Evolutionary conservation across 768 basidiomycete genomes (phyloP), one percentile per base, ranked within the genome.

Genomic region (Russula ochroleuca): DNA sequence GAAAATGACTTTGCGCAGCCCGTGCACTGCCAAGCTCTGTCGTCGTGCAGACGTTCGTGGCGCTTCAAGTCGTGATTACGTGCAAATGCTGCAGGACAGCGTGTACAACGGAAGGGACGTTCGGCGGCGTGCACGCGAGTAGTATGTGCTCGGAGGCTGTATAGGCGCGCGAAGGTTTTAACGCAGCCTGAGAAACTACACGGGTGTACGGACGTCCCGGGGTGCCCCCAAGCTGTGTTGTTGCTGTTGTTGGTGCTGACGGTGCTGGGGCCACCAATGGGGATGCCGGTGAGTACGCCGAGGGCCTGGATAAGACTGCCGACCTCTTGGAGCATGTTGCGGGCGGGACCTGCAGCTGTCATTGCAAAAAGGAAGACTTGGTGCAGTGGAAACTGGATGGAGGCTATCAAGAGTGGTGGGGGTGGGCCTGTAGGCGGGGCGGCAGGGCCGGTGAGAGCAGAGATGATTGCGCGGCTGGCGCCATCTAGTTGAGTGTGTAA

Each of bases 231-330:
- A 23, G 74, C 67, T 35, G 67, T 52, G 28, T 62, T 31, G 28
- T 10, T 51, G 17, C 3, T 28, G 15, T 13, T 3, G 25, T 9
- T 21, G 52, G 14, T 19, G 52, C 52, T 23, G 40, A 6, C 28
- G 28, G 2, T 68, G 21, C 63, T 33, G 35, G 59, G 76, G 73
- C 65, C 48, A 11, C 76, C 79, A 57, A 92, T 91, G 68, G 85
- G 87, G 48, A 90, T 85, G 1, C 86, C 88, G 65, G 85, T 88
- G 63, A 92, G 81, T 38, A 92, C 86, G 21, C 89, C 89, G 49
- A 92, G 80, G 66, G 91, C 87, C 69, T 92, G 90, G 61, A 92
- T 88, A 57, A 92, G 78, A n/a, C 87, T 88, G 48, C 85, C 83
- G 45, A 92, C 82, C 73, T 92, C 90, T 71, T 89, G 88, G 1